phyloP scores from a whole-genome alignment of 1,139 yeast genomes.

The Blastobotrys capitulatus region DNA sequence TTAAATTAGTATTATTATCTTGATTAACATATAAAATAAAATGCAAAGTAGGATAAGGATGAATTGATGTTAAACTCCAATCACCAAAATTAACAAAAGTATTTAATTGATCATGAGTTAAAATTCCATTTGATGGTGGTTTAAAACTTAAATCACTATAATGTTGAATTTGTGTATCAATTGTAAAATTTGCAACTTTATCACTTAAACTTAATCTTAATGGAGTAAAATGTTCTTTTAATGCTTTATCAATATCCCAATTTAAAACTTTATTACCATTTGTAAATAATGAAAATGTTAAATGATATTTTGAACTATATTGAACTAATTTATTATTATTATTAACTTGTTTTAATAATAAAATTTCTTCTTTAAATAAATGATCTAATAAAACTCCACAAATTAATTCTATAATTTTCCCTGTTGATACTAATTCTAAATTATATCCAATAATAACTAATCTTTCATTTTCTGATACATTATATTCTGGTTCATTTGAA shows the following conservation, averaged over 20 bases:
- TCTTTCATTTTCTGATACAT: conserved; percentile 24
- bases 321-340: conserved; percentile 34
- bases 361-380: conserved; percentile 47
- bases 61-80: conserved; percentile 55
- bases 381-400: conserved; percentile 55
- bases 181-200: conserved; percentile 60
- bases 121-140: conserved; percentile 16
- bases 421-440: conserved; percentile 44
- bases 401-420: conserved; percentile 56
- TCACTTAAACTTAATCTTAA: conserved; percentile 36
- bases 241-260: conserved; percentile 52
- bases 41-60: conserved; percentile 57
- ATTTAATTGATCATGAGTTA: conserved; percentile 43
- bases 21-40: conserved; percentile 64
- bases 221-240: conserved; percentile 42
- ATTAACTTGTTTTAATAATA: conserved; percentile 24
- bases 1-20: conserved; percentile 33
- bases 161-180: conserved; percentile 76
- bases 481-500: conserved; percentile 32
- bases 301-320: conserved; percentile 58
- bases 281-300: conserved; percentile 57
- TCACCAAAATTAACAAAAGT: conserved; percentile 73
- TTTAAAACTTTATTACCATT: conserved; percentile 44
- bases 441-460: conserved; percentile 38
- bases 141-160: conserved; percentile 43